phyloP scores from a whole-genome alignment of 257 asterid species.

The Solanum stenotomum region DNA sequence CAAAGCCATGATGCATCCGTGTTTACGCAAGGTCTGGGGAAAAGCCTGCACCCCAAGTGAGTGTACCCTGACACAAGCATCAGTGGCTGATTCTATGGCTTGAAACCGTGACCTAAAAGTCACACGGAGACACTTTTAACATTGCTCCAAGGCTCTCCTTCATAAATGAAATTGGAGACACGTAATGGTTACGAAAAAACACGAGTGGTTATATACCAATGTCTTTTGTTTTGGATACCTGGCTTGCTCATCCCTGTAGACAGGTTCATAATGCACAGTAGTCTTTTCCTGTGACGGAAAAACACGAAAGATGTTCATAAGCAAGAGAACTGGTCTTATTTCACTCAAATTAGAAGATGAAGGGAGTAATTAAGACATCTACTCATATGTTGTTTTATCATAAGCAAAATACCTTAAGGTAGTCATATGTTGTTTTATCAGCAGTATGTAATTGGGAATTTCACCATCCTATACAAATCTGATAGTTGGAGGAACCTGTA shows the following conservation, averaged over 20 bases:
- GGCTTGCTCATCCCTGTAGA: conserved; percentile 80
- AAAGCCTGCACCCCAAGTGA: background rate
- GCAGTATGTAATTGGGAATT: conserved; percentile 92
- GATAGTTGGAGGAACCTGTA: conserved; percentile 92
- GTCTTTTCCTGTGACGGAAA: conserved; percentile 59
- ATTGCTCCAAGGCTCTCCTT: background rate
- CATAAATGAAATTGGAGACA: background rate
- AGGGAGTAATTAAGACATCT: conserved; percentile 34
- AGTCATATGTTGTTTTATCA: conserved; percentile 76
- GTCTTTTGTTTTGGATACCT: conserved; percentile 32
- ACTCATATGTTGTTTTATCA: conserved; percentile 71
- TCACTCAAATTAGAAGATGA: background rate
- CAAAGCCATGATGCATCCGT: background rate
- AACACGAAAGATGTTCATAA: background rate
- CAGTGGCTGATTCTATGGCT: background rate
- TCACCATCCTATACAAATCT: conserved; percentile 95
- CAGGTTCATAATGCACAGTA: conserved; percentile 74
- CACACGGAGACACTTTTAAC: background rate
- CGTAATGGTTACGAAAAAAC: background rate
- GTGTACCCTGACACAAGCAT: background rate
- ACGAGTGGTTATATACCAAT: background rate
- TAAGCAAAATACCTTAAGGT: conserved; percentile 56
- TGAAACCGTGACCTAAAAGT: background rate
- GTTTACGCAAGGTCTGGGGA: background rate
- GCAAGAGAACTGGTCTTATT: background rate